Percentiles rank a stretch among this genome's conserved stretches.
phyloP scores from a whole-genome alignment of 208 protist species.

The Crithidia bombi region DNA sequence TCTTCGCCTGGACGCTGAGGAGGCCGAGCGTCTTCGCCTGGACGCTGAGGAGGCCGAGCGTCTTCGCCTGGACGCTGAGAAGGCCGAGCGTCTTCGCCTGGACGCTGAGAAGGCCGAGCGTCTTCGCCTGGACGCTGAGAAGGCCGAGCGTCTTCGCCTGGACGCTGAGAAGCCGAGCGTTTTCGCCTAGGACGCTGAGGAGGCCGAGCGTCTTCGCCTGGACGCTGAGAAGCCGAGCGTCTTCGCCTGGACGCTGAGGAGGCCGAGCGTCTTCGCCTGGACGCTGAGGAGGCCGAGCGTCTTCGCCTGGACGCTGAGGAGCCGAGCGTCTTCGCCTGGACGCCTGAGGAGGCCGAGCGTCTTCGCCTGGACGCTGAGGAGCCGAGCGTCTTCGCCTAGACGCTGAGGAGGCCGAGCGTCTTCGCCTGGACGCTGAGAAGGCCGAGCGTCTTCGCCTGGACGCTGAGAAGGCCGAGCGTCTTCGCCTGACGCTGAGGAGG shows the following conservation, averaged over 20 bases:
- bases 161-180: slow-evolving; percentile 14
- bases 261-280: neutral
- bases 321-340: neutral
- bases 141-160: slow-evolving; percentile 19
- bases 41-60: too few relatives aligned
- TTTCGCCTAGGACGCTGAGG: too few relatives aligned
- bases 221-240: too few relatives aligned
- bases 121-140: neutral
- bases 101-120: too few relatives aligned
- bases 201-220: too few relatives aligned
- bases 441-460: slow-evolving; percentile 20
- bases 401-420: neutral
- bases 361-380: neutral
- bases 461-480: too few relatives aligned
- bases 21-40: too few relatives aligned
- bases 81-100: too few relatives aligned
- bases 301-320: neutral
- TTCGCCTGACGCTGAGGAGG: too few relatives aligned
- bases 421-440: slow-evolving; percentile 5
- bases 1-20: slow-evolving; percentile 4
- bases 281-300: neutral
- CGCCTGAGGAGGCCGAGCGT: slow-evolving; percentile 1
- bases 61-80: too few relatives aligned
- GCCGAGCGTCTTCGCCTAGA: neutral
- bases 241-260: neutral